Evolutionary conservation across 352 stramenopile genomes (phyloP).

Genomic region (Saprolegnia parasitica): DNA sequence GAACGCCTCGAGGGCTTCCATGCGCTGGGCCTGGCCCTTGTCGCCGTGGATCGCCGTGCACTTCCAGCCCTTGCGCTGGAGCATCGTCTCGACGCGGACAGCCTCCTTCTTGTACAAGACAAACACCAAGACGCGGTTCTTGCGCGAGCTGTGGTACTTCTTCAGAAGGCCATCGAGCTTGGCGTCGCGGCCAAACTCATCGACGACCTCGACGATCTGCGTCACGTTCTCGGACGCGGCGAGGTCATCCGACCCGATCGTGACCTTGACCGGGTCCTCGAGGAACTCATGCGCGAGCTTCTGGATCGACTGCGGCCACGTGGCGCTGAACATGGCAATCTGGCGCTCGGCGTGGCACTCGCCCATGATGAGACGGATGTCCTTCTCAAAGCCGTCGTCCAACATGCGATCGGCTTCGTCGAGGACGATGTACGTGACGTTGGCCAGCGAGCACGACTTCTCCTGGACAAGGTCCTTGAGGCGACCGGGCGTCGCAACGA

Average conservation of each 20-base stretch:
- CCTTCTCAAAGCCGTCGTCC: constrained; percentile 93
- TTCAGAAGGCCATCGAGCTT: constrained; percentile 88
- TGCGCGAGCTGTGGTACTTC: constrained; percentile 87
- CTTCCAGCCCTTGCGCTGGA: constrained; percentile 90
- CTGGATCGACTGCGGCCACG: constrained; percentile 95
- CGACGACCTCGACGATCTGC: constrained; percentile 94
- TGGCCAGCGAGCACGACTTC: constrained; percentile 74
- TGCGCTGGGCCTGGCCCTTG: constrained; percentile 90
- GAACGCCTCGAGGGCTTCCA: constrained; percentile 91
- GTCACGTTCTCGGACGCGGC: constrained; percentile 93
- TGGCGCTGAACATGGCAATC: constrained; percentile 97
- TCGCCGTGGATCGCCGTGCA: constrained; percentile 96
- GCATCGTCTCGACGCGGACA: constrained; percentile 90
- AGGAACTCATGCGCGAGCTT: constrained; percentile 95
- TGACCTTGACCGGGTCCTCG: constrained; percentile 89
- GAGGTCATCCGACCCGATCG: constrained; percentile 92
- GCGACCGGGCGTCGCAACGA: constrained; percentile 95
- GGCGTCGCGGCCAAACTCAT: constrained; percentile 86
- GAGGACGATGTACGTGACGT: constrained; percentile 92
- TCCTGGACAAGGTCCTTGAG: constrained; percentile 90
- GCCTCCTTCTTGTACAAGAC: constrained; percentile 99
- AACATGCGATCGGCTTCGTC: constrained; percentile 96
- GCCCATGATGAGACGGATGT: constrained; percentile 87
- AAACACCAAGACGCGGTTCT: constrained; percentile 95
- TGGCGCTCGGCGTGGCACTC: constrained; percentile 79